These are phyloP conservation scores for Glarea lozoyensis DNA, from an alignment of 495 filamentous ascomycete species.

Conservation along the genomic window DNA sequence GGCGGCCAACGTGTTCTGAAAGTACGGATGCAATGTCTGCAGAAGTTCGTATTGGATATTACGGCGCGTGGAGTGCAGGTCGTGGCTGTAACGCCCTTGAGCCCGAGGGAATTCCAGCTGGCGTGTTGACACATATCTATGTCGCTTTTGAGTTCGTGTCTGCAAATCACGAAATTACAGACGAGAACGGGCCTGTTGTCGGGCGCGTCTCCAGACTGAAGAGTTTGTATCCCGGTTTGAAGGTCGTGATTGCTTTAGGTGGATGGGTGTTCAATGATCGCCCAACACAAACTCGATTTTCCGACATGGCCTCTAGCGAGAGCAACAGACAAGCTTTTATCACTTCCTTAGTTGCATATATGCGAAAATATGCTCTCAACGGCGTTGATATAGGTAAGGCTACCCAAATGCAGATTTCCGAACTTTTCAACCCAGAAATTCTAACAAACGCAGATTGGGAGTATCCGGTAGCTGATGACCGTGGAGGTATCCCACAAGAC, in stretches of 20 bases:
- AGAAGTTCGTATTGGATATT: background rate
- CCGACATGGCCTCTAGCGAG: conserved; percentile 20
- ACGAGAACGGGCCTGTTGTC: background rate
- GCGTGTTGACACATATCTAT: background rate
- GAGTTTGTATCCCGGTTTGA: background rate
- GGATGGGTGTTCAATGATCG: background rate
- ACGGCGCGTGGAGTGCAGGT: background rate
- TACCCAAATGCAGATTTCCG: background rate
- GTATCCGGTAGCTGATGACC: conserved; percentile 41
- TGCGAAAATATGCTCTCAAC: conserved; percentile 37
- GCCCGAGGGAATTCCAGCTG: background rate
- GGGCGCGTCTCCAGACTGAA: background rate
- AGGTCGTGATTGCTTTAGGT: background rate
- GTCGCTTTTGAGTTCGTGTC: background rate
- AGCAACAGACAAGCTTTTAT: conserved; percentile 32
- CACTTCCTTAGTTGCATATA: conserved; percentile 30
- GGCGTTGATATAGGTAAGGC: conserved; percentile 42
- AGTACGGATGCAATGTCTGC: background rate
- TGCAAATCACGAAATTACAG: background rate
- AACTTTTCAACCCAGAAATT: background rate
- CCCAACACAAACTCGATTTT: background rate
- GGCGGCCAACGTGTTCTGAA: background rate
- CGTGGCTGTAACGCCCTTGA: background rate
- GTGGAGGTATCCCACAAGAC: conserved; percentile 33
- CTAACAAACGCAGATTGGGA: conserved; percentile 37